Evolutionary conservation across 495 filamentous ascomycete genomes (phyloP), one percentile per base, ranked within the genome.

Genomic region (Filosporella fistucella): DNA sequence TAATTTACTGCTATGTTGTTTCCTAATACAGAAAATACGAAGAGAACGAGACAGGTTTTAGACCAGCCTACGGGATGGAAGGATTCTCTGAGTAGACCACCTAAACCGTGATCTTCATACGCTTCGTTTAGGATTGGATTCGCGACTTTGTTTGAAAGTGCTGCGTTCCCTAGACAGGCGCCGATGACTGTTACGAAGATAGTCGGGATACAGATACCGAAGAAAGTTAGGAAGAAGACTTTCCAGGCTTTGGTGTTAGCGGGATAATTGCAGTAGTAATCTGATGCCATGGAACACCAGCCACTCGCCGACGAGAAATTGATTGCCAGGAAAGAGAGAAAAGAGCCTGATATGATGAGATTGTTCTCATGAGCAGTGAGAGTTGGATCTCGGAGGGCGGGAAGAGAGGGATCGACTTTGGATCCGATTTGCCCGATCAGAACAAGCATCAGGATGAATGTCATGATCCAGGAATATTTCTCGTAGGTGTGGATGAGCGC

Each of bases 181-280:
- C 80, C 81, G 4, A 75, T 61, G 17, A 76, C 37, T 65, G 77
- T 77, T 26, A 71, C 74, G 49, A 84, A 71, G 42, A 66, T 71
- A 0, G 78, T 82, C 0, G 82, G 74, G 24, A 80, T 69, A 3
- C 58, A 73, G 47, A 68, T 62, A 4, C 72, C 73, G n/a, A 67
- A 49, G 25, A 65, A 63, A 0, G 74, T 75, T 17, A 76, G 43
- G 45, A 63, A 22, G 47, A 81, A 85, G 16, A 82, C 68, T 57
- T 81, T 83, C 47, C 66, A 61, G 24, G 66, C 64, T 9, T 65
- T 63, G 1, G 75, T 78, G 16, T 69, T 63, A 48, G 74, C 75
- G 0, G 80, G 81, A 54, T 82, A 83, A 42, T 82, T 74, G n/a
- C 77, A 75, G 59, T 82, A 83, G 55, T 76, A 85, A 53, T 84